phyloP scores from a whole-genome alignment of 805 yeast species.

The Priceomyces medius region DNA sequence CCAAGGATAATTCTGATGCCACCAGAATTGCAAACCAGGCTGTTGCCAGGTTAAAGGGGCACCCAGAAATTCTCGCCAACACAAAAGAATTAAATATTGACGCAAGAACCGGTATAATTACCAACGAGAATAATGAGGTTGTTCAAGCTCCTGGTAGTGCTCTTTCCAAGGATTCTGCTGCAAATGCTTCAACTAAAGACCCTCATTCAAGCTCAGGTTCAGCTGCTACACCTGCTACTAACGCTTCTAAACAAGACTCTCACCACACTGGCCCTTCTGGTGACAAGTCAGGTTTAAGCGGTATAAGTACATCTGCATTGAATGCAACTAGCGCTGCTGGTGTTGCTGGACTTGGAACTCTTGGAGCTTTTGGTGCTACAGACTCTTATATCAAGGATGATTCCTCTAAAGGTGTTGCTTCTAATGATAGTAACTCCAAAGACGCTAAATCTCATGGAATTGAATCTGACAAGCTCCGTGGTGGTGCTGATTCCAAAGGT shows the following conservation, averaged over 20 bases:
- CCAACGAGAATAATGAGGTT: constrained; percentile 24
- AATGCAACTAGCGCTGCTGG: background rate
- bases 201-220: too few species aligned
- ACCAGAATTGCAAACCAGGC: constrained; percentile 26
- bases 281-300: too few species aligned
- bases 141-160: constrained; percentile 1
- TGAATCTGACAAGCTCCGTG: too few species aligned
- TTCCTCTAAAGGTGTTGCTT: background rate
- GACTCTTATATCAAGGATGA: background rate
- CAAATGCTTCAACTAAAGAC: background rate
- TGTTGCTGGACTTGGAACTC: constrained; percentile 2
- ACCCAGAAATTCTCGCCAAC: constrained; percentile 19
- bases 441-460: too few species aligned
- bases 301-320: too few species aligned
- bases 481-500: too few species aligned
- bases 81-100: constrained; percentile 28
- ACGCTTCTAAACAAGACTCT: too few species aligned
- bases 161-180: background rate
- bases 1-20: constrained; percentile 23
- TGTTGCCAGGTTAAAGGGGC: constrained; percentile 21
- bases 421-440: too few species aligned
- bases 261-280: too few species aligned
- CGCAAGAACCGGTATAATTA: constrained; percentile 27
- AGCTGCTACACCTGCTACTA: too few species aligned
- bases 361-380: background rate